These are phyloP conservation scores for Cordyceps fumosorosea DNA, from an alignment of 2,329 filamentous ascomycete genomes.

Conservation along the genomic window DNA sequence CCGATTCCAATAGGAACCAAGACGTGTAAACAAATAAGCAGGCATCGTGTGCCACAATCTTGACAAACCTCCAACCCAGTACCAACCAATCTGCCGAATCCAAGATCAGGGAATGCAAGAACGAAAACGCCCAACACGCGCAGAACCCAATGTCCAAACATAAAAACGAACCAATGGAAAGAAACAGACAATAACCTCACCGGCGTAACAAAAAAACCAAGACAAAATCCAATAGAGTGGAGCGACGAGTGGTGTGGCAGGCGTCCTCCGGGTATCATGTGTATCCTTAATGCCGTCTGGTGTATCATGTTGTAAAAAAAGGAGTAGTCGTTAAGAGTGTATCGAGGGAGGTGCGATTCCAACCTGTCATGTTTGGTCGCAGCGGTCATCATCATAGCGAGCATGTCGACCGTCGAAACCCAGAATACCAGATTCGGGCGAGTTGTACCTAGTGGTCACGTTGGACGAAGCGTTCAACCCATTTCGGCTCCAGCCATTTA, in stretches of 20 bases:
- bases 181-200: no score
- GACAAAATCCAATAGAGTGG: conserved; percentile 29
- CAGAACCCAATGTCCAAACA: conserved; percentile 15
- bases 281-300: conserved; percentile 28
- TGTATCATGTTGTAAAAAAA: conserved; percentile 25
- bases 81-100: background rate
- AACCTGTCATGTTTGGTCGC: background rate
- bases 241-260: conserved; percentile 27
- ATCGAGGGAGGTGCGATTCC: background rate
- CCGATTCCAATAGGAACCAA: background rate
- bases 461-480: conserved; percentile 29
- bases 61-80: background rate
- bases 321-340: conserved; percentile 19
- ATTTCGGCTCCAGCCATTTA: conserved; percentile 63
- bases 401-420: background rate
- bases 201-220: background rate
- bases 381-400: background rate
- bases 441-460: background rate
- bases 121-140: conserved; percentile 26
- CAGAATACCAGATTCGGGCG: background rate
- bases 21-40: background rate
- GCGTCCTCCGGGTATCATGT: conserved; percentile 35
- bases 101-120: conserved; percentile 1
- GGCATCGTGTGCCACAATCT: conserved; percentile 6
- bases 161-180: conserved; percentile 14